Percentiles rank a stretch among this genome's conserved stretches.
Conservation (phyloP, 306 rosid genomes). For the Betula pendula region DNA sequence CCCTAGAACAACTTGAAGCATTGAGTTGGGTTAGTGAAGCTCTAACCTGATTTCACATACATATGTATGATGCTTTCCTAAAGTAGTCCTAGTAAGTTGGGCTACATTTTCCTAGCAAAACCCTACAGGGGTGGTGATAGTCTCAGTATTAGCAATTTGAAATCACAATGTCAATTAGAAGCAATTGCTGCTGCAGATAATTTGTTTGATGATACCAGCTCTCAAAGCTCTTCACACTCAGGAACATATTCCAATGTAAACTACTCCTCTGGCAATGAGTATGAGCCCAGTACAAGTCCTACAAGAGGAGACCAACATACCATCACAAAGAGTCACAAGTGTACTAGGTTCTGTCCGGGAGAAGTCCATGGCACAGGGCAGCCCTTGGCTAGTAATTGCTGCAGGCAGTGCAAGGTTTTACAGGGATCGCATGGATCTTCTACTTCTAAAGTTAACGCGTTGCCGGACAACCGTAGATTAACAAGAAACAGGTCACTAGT, state of each 20-base stretch:
- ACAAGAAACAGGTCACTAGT: constrained; percentile 70
- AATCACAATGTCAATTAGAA: constrained; percentile 14
- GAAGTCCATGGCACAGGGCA: constrained; percentile 36
- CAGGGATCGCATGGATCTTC: constrained; percentile 35
- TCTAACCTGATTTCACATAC: background rate
- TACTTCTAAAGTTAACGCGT: constrained; percentile 42
- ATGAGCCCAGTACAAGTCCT: constrained; percentile 33
- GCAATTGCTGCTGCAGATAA: constrained; percentile 62
- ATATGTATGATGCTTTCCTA: constrained; percentile 1
- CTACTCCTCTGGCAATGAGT: constrained; percentile 47
- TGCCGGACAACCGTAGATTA: constrained; percentile 39
- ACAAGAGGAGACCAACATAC: constrained; percentile 43
- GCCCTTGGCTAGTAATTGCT: constrained; percentile 15
- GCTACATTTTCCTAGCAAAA: background rate
- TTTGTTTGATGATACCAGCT: constrained; percentile 62
- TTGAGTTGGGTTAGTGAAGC: no score
- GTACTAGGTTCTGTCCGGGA: constrained; percentile 50
- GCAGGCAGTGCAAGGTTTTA: constrained; percentile 40
- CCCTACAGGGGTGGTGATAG: background rate
- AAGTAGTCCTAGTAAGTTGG: background rate
- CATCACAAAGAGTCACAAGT: constrained; percentile 47
- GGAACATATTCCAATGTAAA: constrained; percentile 64
- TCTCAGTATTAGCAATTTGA: constrained; percentile 7
- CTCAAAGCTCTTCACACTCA: constrained; percentile 65
- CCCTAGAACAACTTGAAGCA: no score